Evolutionary conservation across 495 filamentous ascomycete species (phyloP), one percentile per base, ranked within the genome.

Genomic region (Hypomontagnella submonticulosa): DNA sequence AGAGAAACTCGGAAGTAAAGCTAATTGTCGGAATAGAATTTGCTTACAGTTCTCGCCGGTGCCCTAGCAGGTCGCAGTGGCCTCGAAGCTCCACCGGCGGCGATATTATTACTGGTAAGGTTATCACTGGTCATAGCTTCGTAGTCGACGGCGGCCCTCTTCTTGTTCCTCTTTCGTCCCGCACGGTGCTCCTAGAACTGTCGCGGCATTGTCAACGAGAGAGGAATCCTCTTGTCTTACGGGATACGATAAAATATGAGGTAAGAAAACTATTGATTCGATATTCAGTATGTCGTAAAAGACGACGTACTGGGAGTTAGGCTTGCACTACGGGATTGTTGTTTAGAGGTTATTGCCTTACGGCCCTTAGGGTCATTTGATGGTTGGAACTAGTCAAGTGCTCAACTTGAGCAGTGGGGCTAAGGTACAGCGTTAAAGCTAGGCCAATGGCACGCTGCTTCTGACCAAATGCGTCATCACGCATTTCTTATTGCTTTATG

Each of bases 61-160:
- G 16, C 49, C 42, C 66, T 65, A 43, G 50, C 56, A 50, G 57
- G 66, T 18, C 61, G 61, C 33, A 38, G 51, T 23, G 51, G 57
- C 33, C 66, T 57, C 37, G 61, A 57, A 66, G 66, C 46, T 66
- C 66, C 66, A 70, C 61, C 57, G 37, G 38, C 47, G 13, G n/a
- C 53, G 16, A 41, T 15, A 40, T 38, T 49, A 48, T 44, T 59
- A 63, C 47, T 63, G 53, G 48, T 54, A 38, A 38, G 16, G 48
- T 27, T 60, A 59, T 63, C 66, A 59, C 51, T 52, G 38, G 66
- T 63, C 66, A 69, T 69, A 69, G 60, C 66, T 63, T 18, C 13
- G 37, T 63, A 48, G 30, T 69, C 30, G 44, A 60, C 20, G 42
- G 33, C 23, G 13, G 36, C 23, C 59, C 32, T 60, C 50, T 50